These are phyloP conservation scores for Mytilinidion resinicola DNA, from an alignment of 495 filamentous ascomycete species.

Conservation along the genomic window DNA sequence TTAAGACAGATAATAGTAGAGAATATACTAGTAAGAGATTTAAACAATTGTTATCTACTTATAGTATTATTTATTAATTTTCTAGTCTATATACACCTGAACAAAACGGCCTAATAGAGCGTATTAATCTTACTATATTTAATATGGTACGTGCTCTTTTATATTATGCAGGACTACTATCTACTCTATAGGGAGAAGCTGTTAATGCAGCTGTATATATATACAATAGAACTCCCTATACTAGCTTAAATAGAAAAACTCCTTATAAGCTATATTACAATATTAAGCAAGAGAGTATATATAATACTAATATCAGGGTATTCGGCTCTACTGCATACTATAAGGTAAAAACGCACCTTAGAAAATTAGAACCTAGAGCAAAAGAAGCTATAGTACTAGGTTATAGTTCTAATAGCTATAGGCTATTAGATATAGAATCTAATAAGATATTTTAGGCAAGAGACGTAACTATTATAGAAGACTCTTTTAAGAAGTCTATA, in stretches of 20 bases:
- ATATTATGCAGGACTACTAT: neutral
- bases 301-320: neutral
- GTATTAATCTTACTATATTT: neutral
- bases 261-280: neutral
- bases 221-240: neutral
- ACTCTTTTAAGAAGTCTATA: neutral
- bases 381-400: neutral
- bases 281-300: neutral
- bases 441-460: neutral
- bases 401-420: neutral
- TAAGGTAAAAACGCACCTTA: neutral
- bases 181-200: neutral
- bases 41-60: neutral
- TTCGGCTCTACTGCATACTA: neutral
- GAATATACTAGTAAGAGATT: neutral
- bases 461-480: neutral
- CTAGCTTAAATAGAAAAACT: neutral
- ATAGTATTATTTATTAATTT: neutral
- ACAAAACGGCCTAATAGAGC: neutral
- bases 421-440: neutral
- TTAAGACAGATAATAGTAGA: neutral
- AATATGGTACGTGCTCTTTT: neutral
- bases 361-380: neutral
- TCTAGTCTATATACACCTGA: neutral
- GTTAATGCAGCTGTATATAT: neutral